phyloP scores from a whole-genome alignment of 805 yeast species.

The Metschnikowia dekortorum region DNA sequence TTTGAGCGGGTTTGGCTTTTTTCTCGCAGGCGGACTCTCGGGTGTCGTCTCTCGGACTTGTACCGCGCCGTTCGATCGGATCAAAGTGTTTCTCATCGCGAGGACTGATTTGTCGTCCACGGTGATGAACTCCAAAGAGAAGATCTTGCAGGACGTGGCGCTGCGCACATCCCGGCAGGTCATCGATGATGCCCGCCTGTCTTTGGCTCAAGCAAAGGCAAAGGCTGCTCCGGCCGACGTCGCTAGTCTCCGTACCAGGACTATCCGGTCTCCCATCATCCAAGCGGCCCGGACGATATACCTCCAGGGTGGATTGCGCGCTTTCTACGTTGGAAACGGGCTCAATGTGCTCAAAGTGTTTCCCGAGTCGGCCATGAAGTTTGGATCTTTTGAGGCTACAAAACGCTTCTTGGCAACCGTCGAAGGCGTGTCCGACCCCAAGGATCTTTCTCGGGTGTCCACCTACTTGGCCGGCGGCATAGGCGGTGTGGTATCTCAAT shows the following conservation, averaged over 20 bases:
- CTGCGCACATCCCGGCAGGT: constrained; percentile 33
- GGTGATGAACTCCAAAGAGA: constrained; percentile 52
- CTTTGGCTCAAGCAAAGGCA: constrained; percentile 24
- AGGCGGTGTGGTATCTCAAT: constrained; percentile 92
- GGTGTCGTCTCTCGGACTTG: constrained; percentile 95
- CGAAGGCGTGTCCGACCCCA: constrained; percentile 71
- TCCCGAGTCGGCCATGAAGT: constrained; percentile 96
- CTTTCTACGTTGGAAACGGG: constrained; percentile 95
- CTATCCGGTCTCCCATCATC: constrained; percentile 66
- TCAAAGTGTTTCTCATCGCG: constrained; percentile 90
- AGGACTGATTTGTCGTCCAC: constrained; percentile 78
- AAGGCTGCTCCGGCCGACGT: constrained; percentile 34
- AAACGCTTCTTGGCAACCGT: constrained; percentile 67
- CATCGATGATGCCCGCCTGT: constrained; percentile 31
- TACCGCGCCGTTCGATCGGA: constrained; percentile 95
- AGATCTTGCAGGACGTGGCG: constrained; percentile 34
- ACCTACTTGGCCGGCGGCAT: constrained; percentile 93
- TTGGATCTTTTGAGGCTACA: constrained; percentile 89
- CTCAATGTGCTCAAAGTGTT: constrained; percentile 88
- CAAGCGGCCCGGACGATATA: constrained; percentile 80
- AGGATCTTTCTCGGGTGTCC: constrained; percentile 66
- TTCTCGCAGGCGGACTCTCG: constrained; percentile 90
- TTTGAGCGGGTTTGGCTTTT: constrained; percentile 81
- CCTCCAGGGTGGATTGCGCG: constrained; percentile 80
- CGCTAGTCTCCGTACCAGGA: constrained; percentile 24